Conservation (phyloP, 495 filamentous ascomycete genomes). For the Apodospora peruviana region DNA sequence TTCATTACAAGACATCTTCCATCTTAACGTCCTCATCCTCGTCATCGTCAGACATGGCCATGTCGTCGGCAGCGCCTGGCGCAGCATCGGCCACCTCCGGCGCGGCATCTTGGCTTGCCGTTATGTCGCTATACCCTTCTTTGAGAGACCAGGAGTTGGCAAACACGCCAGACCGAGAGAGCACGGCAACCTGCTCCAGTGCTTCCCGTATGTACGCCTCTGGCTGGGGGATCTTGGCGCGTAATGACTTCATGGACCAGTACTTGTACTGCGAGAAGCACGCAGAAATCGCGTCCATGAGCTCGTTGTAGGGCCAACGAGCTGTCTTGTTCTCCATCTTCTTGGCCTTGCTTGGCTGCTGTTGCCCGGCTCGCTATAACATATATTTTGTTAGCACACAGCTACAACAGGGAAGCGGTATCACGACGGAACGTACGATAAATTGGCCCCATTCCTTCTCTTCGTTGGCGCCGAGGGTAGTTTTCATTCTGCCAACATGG, state of each 20-base stretch:
- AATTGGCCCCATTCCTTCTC: constrained; percentile 47
- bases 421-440: constrained; percentile 44
- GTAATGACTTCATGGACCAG: constrained; percentile 83
- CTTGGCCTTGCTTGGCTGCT: constrained; percentile 44
- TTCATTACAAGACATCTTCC: constrained; percentile 56
- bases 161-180: constrained; percentile 75
- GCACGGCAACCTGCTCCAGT: constrained; percentile 71
- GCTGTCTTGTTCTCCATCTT: constrained; percentile 73
- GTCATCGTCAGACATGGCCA: constrained; percentile 53
- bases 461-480: constrained; percentile 36
- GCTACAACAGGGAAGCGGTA: background rate
- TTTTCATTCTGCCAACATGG: constrained; percentile 34
- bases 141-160: constrained; percentile 80
- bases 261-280: constrained; percentile 80
- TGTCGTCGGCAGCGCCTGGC: constrained; percentile 28
- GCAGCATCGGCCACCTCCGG: constrained; percentile 42
- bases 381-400: constrained; percentile 16
- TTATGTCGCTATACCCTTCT: constrained; percentile 59
- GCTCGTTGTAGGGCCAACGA: constrained; percentile 79
- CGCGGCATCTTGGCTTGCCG: constrained; percentile 42
- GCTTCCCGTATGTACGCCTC: constrained; percentile 86
- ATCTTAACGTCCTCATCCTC: constrained; percentile 67
- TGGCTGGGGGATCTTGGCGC: constrained; percentile 68
- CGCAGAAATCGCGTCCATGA: constrained; percentile 74
- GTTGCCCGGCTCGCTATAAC: constrained; percentile 40